Percentiles rank a stretch among this genome's conserved stretches.
phyloP scores from a whole-genome alignment of 805 yeast genomes.

The Wickerhamiella occidentalis region DNA sequence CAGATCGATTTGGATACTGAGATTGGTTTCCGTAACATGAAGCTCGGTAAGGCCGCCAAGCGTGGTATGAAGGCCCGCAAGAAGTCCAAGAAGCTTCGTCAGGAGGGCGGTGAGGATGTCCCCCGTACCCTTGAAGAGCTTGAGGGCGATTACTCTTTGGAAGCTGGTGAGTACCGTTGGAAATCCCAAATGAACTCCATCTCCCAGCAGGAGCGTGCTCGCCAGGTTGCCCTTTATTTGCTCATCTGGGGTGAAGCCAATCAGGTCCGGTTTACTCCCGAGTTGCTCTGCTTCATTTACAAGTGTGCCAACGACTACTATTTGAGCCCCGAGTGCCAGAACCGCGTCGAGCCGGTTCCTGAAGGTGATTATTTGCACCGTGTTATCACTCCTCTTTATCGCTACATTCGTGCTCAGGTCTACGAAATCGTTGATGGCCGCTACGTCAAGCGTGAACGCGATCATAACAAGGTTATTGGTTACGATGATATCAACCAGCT shows the following conservation, averaged over 20 bases:
- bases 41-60: constrained; percentile 36
- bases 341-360: constrained; percentile 36
- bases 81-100: constrained; percentile 31
- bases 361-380: constrained; percentile 79
- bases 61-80: constrained; percentile 38
- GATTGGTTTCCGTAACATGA: constrained; percentile 45
- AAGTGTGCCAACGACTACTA: constrained; percentile 90
- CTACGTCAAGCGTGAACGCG: constrained; percentile 52
- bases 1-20: constrained; percentile 65
- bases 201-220: constrained; percentile 45
- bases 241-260: constrained; percentile 71
- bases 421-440: constrained; percentile 44
- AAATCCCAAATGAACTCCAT: constrained; percentile 45
- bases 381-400: constrained; percentile 79
- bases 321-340: constrained; percentile 80
- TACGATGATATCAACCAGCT: constrained; percentile 98
- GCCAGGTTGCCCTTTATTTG: constrained; percentile 51
- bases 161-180: constrained; percentile 79
- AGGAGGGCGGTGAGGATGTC: constrained; percentile 43
- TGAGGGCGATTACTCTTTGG: constrained; percentile 54
- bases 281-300: constrained; percentile 83
- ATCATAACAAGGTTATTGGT: constrained; percentile 52
- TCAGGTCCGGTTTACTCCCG: constrained; percentile 83
- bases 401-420: constrained; percentile 55
- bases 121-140: constrained; percentile 51